These are phyloP conservation scores for Trichoderma asperelloides DNA, from an alignment of 495 filamentous ascomycete species.

Conservation along the genomic window DNA sequence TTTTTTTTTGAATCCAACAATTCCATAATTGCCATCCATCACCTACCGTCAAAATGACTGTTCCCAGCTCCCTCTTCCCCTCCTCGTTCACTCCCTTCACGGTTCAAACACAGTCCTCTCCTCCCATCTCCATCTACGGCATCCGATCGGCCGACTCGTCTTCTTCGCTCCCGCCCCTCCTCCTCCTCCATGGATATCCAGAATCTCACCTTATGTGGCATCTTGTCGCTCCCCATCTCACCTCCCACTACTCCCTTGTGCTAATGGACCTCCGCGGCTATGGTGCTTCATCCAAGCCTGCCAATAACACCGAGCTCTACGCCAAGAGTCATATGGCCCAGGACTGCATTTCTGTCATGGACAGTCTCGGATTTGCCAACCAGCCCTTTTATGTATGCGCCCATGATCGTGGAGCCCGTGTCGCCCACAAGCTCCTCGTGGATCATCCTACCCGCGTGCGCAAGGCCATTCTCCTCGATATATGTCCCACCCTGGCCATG, in stretches of 20 bases:
- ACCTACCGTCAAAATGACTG: not conserved
- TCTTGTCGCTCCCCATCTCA: constrained; percentile 20
- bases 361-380: constrained; percentile 14
- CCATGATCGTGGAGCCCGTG: constrained; percentile 34
- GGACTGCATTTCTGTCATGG: constrained; percentile 28
- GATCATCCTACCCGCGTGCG: constrained; percentile 23
- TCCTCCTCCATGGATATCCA: constrained; percentile 33
- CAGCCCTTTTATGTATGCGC: constrained; percentile 22
- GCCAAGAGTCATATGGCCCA: constrained; percentile 28
- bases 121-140: constrained; percentile 24
- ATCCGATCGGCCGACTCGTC: constrained; percentile 12
- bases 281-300: constrained; percentile 30
- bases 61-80: not conserved
- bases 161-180: constrained; percentile 23
- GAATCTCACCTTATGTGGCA: constrained; percentile 35
- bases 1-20: not conserved
- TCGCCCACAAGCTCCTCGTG: constrained; percentile 30
- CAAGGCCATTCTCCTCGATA: constrained; percentile 30
- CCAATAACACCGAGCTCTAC: constrained; percentile 16
- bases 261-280: constrained; percentile 33
- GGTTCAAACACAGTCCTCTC: constrained; percentile 13
- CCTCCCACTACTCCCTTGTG: constrained; percentile 23
- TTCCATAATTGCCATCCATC: not conserved
- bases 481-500: constrained; percentile 31
- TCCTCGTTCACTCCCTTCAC: constrained; percentile 15